These are phyloP conservation scores for Lasiodiplodia sp. DNA, from an alignment of 2,329 filamentous ascomycete species.

Conservation along the genomic window DNA sequence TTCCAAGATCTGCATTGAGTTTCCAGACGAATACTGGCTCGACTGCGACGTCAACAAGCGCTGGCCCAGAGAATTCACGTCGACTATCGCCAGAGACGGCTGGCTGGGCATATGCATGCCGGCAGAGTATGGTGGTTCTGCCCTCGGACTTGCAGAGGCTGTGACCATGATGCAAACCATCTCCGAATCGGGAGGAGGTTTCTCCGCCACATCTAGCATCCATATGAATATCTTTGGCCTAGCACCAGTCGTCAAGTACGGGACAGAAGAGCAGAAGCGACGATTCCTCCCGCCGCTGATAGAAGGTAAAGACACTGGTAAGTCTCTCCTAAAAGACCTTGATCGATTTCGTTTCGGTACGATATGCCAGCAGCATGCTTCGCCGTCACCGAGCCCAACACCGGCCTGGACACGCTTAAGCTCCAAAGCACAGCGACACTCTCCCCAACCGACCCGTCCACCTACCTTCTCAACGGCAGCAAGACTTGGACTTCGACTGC, in stretches of 20 bases:
- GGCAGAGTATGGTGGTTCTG: constrained; percentile 75
- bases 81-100: constrained; percentile 74
- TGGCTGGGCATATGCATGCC: constrained; percentile 85
- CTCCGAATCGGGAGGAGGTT: constrained; percentile 63
- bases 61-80: constrained; percentile 79
- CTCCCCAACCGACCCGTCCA: constrained; percentile 59
- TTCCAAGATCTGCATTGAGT: constrained; percentile 71
- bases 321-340: not conserved
- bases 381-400: constrained; percentile 82
- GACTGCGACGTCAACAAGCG: constrained; percentile 72
- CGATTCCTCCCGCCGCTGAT: constrained; percentile 51
- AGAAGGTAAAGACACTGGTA: constrained; percentile 46
- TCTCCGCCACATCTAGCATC: constrained; percentile 52
- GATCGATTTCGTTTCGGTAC: constrained; percentile 64
- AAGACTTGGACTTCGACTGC: constrained; percentile 92
- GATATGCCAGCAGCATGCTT: constrained; percentile 74
- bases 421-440: constrained; percentile 68
- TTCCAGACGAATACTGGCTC: constrained; percentile 79
- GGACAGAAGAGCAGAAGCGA: constrained; percentile 51
- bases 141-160: constrained; percentile 79
- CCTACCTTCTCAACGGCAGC: constrained; percentile 75
- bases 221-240: constrained; percentile 59
- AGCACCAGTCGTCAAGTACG: constrained; percentile 55
- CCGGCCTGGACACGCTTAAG: constrained; percentile 78
- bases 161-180: constrained; percentile 90